Conservation (phyloP, 805 yeast genomes). For the Candida loeiensis region DNA sequence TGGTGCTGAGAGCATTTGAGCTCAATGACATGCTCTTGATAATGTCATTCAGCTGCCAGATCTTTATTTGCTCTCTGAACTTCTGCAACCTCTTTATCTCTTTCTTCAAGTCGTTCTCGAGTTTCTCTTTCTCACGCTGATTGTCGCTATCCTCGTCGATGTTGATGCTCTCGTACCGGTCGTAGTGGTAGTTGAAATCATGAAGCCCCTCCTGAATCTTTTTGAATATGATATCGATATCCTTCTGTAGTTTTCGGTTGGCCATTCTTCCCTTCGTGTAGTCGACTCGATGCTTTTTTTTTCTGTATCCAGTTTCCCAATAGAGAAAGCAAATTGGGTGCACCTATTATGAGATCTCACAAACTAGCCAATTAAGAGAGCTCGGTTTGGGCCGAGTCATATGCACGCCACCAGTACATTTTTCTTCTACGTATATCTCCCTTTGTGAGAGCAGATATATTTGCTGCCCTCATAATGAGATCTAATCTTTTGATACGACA, state of each 20-base stretch:
- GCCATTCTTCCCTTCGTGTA: constrained; percentile 4
- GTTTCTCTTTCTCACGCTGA: constrained; percentile 41
- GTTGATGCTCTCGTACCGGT: constrained; percentile 36
- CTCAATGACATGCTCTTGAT: constrained; percentile 14
- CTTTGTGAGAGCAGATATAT: too few species aligned
- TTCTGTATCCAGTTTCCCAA: background rate
- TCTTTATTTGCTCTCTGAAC: constrained; percentile 44
- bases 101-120: constrained; percentile 42
- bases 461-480: too few species aligned
- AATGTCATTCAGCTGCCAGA: constrained; percentile 38
- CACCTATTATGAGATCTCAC: background rate
- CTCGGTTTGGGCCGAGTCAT: too few species aligned
- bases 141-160: constrained; percentile 35
- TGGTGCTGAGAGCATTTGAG: constrained; percentile 13
- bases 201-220: constrained; percentile 45
- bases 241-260: constrained; percentile 10
- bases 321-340: background rate
- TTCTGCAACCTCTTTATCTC: constrained; percentile 45
- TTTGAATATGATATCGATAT: constrained; percentile 31
- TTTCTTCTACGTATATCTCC: too few species aligned
- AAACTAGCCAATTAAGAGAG: too few species aligned
- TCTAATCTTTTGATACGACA: background rate
- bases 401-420: too few species aligned
- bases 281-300: constrained; percentile 4
- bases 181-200: constrained; percentile 42